A percentile compares a stretch with the other conserved stretches of the same genome.
phyloP scores from a whole-genome alignment of 1,284 basidiomycete species.

The Puccinia brachypodii region DNA sequence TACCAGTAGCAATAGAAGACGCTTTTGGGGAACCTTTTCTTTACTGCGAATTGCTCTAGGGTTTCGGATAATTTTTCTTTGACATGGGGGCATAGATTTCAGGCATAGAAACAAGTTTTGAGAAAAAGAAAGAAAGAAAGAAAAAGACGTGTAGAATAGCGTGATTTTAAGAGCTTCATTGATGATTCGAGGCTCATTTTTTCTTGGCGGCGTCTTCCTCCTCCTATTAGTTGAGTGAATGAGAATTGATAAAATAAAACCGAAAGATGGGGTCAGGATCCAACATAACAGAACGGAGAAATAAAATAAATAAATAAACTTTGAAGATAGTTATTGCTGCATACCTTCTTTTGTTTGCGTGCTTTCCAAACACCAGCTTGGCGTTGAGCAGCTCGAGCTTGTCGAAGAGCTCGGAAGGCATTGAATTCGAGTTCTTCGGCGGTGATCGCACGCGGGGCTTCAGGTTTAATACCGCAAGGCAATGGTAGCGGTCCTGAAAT shows the following conservation, averaged over 20 bases:
- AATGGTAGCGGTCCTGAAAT: constrained; percentile 60
- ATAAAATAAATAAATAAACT: background rate
- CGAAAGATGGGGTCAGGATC: background rate
- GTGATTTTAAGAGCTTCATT: too few relatives aligned
- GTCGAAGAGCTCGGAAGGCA: constrained; percentile 79
- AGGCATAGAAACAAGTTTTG: too few relatives aligned
- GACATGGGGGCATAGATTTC: too few relatives aligned
- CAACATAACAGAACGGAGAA: background rate
- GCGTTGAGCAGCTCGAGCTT: constrained; percentile 77
- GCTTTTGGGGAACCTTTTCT: too few relatives aligned
- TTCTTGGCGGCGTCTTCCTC: constrained; percentile 45
- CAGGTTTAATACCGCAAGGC: constrained; percentile 65
- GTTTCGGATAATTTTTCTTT: too few relatives aligned
- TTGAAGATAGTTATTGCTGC: constrained; percentile 55
- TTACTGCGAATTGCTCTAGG: too few relatives aligned
- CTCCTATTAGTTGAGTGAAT: background rate
- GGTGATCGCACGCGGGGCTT: constrained; percentile 91
- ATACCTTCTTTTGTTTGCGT: constrained; percentile 68
- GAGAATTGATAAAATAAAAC: background rate
- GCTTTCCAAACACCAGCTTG: constrained; percentile 83
- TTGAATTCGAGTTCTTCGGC: constrained; percentile 83
- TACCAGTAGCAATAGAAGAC: too few relatives aligned
- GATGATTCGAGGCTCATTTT: too few relatives aligned
- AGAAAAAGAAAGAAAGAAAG: too few relatives aligned
- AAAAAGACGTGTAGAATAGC: too few relatives aligned